phyloP scores from a whole-genome alignment of 192 early-diverging fungal genomes.

The Paraglomus occultum region DNA sequence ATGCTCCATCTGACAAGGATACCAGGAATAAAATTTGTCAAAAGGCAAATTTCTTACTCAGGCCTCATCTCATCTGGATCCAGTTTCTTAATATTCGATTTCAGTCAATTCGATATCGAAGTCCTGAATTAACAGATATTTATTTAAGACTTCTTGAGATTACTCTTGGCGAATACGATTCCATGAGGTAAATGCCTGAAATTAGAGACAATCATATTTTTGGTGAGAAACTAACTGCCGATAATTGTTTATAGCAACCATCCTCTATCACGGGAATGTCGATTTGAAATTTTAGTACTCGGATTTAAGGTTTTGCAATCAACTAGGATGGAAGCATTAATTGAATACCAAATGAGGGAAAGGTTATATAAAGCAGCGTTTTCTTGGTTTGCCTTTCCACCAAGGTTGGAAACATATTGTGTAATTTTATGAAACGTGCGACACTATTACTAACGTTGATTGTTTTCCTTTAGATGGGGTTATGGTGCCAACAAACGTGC shows the following conservation, averaged over 20 bases:
- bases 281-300: conserved; percentile 74
- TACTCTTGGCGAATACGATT: conserved; percentile 54
- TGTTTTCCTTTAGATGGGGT: conserved; percentile 53
- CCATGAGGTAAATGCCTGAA: conserved; percentile 27
- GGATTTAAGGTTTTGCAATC: conserved; percentile 74
- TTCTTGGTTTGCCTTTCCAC: conserved; percentile 77
- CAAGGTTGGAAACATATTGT: conserved; percentile 46
- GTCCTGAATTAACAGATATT: conserved; percentile 69
- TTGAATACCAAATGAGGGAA: conserved; percentile 62
- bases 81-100: conserved; percentile 85
- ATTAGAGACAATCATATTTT: not conserved
- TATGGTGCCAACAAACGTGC: conserved; percentile 72
- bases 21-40: conserved; percentile 60
- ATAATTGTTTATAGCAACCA: conserved; percentile 49
- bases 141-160: conserved; percentile 79
- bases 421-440: conserved; percentile 34
- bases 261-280: conserved; percentile 69
- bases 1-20: conserved; percentile 85
- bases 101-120: conserved; percentile 74
- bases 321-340: conserved; percentile 60
- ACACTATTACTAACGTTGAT: not conserved
- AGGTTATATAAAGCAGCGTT: conserved; percentile 71
- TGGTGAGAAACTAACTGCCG: not conserved
- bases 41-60: conserved; percentile 58
- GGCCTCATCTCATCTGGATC: conserved; percentile 81